Evolutionary conservation across 768 basidiomycete genomes (phyloP), one percentile per base, ranked within the genome.

Genomic region (Termitomyces sp.): DNA sequence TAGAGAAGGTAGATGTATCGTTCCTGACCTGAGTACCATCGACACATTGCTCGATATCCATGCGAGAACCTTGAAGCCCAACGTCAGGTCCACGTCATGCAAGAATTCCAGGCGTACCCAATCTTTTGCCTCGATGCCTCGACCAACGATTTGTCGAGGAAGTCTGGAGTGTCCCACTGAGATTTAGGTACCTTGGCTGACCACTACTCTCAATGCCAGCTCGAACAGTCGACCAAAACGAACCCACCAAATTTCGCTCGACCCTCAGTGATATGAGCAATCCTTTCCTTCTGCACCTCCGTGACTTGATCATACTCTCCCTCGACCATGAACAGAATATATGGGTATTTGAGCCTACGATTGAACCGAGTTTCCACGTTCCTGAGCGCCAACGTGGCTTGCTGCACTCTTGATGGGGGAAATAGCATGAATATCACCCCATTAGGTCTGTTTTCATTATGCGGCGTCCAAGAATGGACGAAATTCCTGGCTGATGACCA

Each of bases 351-450:
- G 0, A 70, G 59, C n/a, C 67, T 58, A 8, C 67, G 62, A 46
- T 70, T 70, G 47, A 70, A 70, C 10, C 67, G 65, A 28, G 67
- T 66, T 41, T 70, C 68, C 34, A 68, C 66, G 51, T 70, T 70
- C 35, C 59, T 58, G 14, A 68, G 64, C 5, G 69, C 68, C 35
- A 66, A 48, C 8, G 60, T 61, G 17, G 68, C 67, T 60, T 70
- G 65, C 39, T 64, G 62, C 5, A 70, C 58, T 11, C 68, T 62
- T 6, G 58, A 59, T 8, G 68, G 67, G 2, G 65, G 58, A 17
- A 70, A 42, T 3, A 70, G 61, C 56, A 70, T 70, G 52, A 67
- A 64, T 37, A 70, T 70, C 4, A 64, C 68, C 1, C 62, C 67
- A 48, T 66, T 70, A 8, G 67, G 64, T 44, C 39, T 61, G 23